Conservation (phyloP, 148 eudicot species). For the Rhododendron henanense region DNA sequence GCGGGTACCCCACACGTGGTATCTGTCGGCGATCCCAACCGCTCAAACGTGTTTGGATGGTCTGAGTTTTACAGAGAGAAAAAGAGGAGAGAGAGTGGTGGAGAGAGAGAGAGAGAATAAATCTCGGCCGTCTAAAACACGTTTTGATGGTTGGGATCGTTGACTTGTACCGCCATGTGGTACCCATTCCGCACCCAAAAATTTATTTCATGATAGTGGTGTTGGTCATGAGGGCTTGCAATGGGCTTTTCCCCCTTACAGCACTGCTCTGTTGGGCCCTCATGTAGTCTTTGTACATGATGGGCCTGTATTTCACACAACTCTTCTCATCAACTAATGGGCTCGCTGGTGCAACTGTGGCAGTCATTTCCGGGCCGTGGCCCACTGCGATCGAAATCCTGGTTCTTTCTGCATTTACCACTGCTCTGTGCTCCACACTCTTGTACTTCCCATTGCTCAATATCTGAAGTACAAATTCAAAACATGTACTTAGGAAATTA, state of each 20-base stretch:
- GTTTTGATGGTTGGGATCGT: no score
- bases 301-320: conserved; percentile 1
- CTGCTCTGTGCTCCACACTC: conserved; percentile 26
- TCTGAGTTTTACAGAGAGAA: no score
- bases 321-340: conserved; percentile 11
- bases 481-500: background rate
- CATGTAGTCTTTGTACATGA: conserved; percentile 18
- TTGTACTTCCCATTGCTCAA: conserved; percentile 28
- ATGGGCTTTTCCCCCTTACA: conserved; percentile 18
- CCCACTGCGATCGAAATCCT: conserved; percentile 25
- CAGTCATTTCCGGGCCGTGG: conserved; percentile 13
- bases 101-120: no score
- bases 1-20: no score
- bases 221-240: conserved; percentile 9
- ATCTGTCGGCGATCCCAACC: no score
- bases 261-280: conserved; percentile 14
- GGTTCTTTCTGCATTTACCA: conserved; percentile 10
- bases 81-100: no score
- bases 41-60: no score
- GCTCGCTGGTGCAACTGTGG: conserved; percentile 19
- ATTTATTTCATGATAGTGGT: background rate
- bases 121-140: no score
- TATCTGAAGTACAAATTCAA: conserved; percentile 2
- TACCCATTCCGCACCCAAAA: no score
- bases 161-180: no score